Evolutionary conservation across 345 rosid genomes (phyloP), one percentile per base, ranked within the genome.

Genomic region (Moringa oleifera): DNA sequence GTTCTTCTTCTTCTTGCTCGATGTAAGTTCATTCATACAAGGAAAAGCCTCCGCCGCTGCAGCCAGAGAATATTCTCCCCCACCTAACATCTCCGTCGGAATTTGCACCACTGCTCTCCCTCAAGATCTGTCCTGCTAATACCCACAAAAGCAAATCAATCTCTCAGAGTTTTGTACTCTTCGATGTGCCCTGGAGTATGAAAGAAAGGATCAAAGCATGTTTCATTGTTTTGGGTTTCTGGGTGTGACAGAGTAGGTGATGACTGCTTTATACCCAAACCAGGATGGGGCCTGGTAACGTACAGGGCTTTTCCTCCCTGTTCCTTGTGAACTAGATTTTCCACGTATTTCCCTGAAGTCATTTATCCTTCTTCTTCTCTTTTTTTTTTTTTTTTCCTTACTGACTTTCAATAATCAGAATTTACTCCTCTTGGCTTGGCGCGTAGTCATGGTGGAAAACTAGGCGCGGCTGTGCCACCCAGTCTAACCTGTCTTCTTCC

Each of bases 1-100:
- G 54, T 58, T 75, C 45, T 58, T 77, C 68, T 73, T 83, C 80
- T 71, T 82, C 68, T 77, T 80, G 65, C 68, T 84, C 23, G 70
- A 58, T 8, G 64, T 7, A 21, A 57, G 7, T 53, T 41, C 52
- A 25, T 25, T 46, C 62, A 49, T 18, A 71, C 28, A 24, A 19
- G 61, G 20, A 72, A 73, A 75, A 15, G 79, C 65, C 45, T 75
- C 68, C 21, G 74, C 52, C 51, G 61, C 36, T 37, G 51, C 67
- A 67, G 36, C n/a, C n/a, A n/a, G 61, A 41, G 78, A 70, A 72
- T 76, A 83, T 74, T 81, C 83, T 23, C 17, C 74, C 50, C 62
- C 82, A 45, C 68, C 77, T 17, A 70, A 65, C 86, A 80, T 83
- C 63, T 67, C 64, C 22, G 24, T 50, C 33, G 70, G 47, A 11